These are phyloP conservation scores for Aspergillus sp. DNA, from an alignment of 2,329 filamentous ascomycete genomes.

Conservation along the genomic window DNA sequence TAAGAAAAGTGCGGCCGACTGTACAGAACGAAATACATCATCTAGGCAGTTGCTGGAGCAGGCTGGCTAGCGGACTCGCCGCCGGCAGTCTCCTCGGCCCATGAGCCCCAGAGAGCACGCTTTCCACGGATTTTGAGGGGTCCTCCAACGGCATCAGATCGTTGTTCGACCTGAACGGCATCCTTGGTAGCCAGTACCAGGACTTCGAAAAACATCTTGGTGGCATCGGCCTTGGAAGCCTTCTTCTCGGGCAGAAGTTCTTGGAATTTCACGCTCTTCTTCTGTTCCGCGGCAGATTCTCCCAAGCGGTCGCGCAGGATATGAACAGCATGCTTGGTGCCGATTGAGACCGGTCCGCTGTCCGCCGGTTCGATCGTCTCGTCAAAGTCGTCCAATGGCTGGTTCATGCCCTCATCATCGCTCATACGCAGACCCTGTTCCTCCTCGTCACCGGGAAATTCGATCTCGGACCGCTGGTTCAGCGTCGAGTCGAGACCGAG, in stretches of 20 bases:
- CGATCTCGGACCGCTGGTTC: slow-evolving; percentile 59
- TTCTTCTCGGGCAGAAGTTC: slow-evolving; percentile 79
- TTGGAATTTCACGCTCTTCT: slow-evolving; percentile 83
- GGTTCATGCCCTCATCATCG: slow-evolving; percentile 48
- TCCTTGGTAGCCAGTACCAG: slow-evolving; percentile 96
- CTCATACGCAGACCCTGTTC: slow-evolving; percentile 41
- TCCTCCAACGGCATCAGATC: slow-evolving; percentile 68
- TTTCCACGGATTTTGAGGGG: slow-evolving; percentile 84
- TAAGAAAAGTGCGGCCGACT: neutral
- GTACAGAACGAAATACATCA: neutral
- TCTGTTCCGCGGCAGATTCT: slow-evolving; percentile 63
- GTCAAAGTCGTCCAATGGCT: slow-evolving; percentile 66
- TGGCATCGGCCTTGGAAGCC: slow-evolving; percentile 85
- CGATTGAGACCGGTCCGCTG: slow-evolving; percentile 80
- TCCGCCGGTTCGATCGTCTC: slow-evolving; percentile 81
- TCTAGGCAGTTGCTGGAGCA: slow-evolving; percentile 25
- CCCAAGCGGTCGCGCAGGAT: slow-evolving; percentile 88
- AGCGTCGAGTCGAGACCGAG: slow-evolving; percentile 50
- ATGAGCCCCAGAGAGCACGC: slow-evolving; percentile 92
- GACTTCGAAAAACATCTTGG: slow-evolving; percentile 99
- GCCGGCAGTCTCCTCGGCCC: slow-evolving; percentile 71
- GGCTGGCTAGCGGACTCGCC: slow-evolving; percentile 44
- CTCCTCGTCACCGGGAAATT: slow-evolving; percentile 64
- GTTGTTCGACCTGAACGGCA: slow-evolving; percentile 93
- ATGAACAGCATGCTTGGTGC: slow-evolving; percentile 94